These are phyloP conservation scores for Nemania sp. DNA, from an alignment of 2,329 filamentous ascomycete genomes.

Conservation along the genomic window DNA sequence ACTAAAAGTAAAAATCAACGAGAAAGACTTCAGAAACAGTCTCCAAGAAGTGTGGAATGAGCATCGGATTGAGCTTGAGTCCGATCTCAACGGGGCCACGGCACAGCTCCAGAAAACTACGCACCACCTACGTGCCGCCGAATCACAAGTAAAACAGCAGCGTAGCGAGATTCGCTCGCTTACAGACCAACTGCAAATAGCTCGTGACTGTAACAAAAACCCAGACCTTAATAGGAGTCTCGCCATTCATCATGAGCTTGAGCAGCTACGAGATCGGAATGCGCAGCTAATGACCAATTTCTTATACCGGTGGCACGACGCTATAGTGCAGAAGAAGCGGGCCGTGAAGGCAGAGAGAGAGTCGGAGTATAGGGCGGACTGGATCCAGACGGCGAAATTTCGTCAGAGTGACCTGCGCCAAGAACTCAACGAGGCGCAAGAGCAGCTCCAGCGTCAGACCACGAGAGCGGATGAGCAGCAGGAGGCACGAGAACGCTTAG, in stretches of 20 bases:
- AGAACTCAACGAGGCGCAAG: not conserved
- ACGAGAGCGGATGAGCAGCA: constrained; percentile 12
- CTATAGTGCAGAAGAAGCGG: not conserved
- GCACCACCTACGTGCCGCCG: too few species aligned
- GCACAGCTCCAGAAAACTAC: not conserved
- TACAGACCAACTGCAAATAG: too few species aligned
- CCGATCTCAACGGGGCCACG: not conserved
- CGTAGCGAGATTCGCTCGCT: too few species aligned
- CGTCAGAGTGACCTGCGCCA: not conserved
- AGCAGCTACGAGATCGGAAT: too few species aligned
- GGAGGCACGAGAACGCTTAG: constrained; percentile 1
- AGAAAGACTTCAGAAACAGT: too few species aligned
- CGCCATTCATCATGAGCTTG: too few species aligned
- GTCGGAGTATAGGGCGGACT: not conserved
- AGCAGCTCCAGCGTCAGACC: not conserved
- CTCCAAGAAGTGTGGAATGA: not conserved
- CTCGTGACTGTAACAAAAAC: too few species aligned
- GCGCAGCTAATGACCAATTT: too few species aligned
- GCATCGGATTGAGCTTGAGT: not conserved
- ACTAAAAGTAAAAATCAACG: too few species aligned
- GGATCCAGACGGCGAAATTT: not conserved
- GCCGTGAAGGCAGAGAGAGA: constrained; percentile 4
- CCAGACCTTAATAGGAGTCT: too few species aligned
- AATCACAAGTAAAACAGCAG: too few species aligned
- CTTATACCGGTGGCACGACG: too few species aligned